These are phyloP conservation scores for Amaranthus hypochondriacus DNA, from an alignment of 148 eudicot genomes.

Conservation along the genomic window DNA sequence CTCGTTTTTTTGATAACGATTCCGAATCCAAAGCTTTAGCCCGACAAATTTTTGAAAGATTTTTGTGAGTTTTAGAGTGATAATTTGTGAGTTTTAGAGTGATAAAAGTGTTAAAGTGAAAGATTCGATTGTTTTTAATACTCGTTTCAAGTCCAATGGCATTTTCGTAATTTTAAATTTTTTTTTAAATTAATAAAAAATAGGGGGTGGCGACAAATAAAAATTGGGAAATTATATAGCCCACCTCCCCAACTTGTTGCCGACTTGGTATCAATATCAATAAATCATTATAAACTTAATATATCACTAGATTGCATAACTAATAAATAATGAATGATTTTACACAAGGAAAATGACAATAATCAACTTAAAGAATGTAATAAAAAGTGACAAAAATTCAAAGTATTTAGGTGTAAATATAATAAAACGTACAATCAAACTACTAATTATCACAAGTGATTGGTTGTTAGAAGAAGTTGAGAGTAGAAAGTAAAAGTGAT, in stretches of 20 bases:
- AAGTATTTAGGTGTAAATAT: not conserved
- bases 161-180: too few species aligned
- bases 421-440: not conserved
- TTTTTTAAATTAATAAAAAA: too few species aligned
- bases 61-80: too few species aligned
- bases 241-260: not conserved
- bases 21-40: too few species aligned
- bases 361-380: not conserved
- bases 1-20: too few species aligned
- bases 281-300: not conserved
- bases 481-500: not conserved
- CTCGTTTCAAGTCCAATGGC: too few species aligned
- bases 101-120: too few species aligned
- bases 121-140: too few species aligned
- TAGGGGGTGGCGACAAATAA: too few species aligned
- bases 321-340: not conserved
- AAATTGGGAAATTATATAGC: too few species aligned
- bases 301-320: not conserved
- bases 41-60: too few species aligned
- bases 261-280: not conserved
- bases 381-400: conserved; percentile 9
- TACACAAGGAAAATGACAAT: not conserved
- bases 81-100: too few species aligned
- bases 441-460: not conserved
- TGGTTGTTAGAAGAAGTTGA: conserved; percentile 2